A percentile compares a stretch with the other conserved stretches of the same genome.
Conservation (phyloP, 2,329 filamentous ascomycete species). For the Herpotrichia juniperi region DNA sequence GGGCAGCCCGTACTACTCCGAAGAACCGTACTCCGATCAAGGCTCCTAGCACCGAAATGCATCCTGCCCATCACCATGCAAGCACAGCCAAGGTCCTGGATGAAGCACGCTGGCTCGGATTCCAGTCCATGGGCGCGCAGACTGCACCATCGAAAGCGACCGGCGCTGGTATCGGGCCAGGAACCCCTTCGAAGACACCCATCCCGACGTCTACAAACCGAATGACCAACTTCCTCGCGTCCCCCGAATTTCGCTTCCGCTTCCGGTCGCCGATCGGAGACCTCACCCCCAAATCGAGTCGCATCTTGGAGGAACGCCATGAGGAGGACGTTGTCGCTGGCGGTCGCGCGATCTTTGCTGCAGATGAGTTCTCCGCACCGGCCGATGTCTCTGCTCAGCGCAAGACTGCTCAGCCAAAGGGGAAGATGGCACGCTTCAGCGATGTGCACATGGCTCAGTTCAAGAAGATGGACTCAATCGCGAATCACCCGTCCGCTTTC, state of each 20-base stretch:
- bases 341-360: constrained; percentile 45
- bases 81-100: constrained; percentile 78
- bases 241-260: constrained; percentile 70
- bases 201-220: constrained; percentile 27
- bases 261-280: constrained; percentile 61
- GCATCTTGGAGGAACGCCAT: constrained; percentile 70
- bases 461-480: constrained; percentile 98
- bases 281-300: constrained; percentile 66
- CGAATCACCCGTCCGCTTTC: constrained; percentile 80
- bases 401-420: constrained; percentile 80
- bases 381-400: constrained; percentile 57
- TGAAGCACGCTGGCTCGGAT: constrained; percentile 81
- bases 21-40: constrained; percentile 69
- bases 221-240: constrained; percentile 44
- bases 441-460: constrained; percentile 86
- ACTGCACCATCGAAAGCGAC: constrained; percentile 52
- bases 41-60: constrained; percentile 83
- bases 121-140: constrained; percentile 68
- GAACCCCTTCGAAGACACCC: constrained; percentile 68
- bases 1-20: constrained; percentile 55
- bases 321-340: constrained; percentile 59
- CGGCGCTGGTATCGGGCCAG: constrained; percentile 55
- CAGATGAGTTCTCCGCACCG: constrained; percentile 39
- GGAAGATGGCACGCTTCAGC: constrained; percentile 80
- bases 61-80: constrained; percentile 80